These are phyloP conservation scores for Daldinia childiae DNA, from an alignment of 495 filamentous ascomycete genomes.

Conservation along the genomic window DNA sequence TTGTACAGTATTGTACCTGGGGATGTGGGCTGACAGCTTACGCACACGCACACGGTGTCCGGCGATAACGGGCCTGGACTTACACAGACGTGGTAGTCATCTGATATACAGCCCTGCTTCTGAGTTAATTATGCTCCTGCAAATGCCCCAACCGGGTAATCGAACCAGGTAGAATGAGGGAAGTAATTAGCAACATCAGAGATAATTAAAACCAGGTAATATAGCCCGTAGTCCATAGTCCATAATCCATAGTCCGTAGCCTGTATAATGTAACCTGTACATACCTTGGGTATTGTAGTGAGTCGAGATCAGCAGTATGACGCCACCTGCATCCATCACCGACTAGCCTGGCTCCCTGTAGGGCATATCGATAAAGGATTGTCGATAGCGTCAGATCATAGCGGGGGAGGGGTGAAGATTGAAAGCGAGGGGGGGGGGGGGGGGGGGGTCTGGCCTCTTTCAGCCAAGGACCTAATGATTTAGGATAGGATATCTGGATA, in stretches of 20 bases:
- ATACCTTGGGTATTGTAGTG: background rate
- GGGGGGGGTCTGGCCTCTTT: slow-evolving; percentile 11
- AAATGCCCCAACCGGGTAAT: slow-evolving; percentile 31
- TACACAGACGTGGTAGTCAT: slow-evolving; percentile 26
- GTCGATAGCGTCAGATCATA: slow-evolving; percentile 37
- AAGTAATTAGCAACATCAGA: slow-evolving; percentile 35
- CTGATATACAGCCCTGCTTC: slow-evolving; percentile 36
- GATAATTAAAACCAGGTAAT: slow-evolving; percentile 37
- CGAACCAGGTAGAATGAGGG: slow-evolving; percentile 24
- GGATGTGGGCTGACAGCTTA: slow-evolving; percentile 29
- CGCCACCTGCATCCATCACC: slow-evolving; percentile 31
- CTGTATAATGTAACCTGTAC: too few relatives aligned
- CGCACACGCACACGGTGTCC: slow-evolving; percentile 25
- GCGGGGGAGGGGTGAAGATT: slow-evolving; percentile 37
- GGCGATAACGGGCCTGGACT: slow-evolving; percentile 34
- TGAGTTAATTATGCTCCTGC: slow-evolving; percentile 40
- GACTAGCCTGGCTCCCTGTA: slow-evolving; percentile 38
- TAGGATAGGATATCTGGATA: background rate
- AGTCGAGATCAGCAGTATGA: slow-evolving; percentile 37
- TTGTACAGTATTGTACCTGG: slow-evolving; percentile 13
- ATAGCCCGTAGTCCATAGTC: slow-evolving; percentile 14
- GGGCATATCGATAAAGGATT: slow-evolving; percentile 42
- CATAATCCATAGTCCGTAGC: too few relatives aligned
- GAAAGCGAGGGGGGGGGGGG: slow-evolving; percentile 8
- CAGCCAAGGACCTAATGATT: background rate